Percentiles rank a stretch among this genome's conserved stretches.
phyloP scores from a whole-genome alignment of 2,329 filamentous ascomycete species.

The Metarhizium humberi region DNA sequence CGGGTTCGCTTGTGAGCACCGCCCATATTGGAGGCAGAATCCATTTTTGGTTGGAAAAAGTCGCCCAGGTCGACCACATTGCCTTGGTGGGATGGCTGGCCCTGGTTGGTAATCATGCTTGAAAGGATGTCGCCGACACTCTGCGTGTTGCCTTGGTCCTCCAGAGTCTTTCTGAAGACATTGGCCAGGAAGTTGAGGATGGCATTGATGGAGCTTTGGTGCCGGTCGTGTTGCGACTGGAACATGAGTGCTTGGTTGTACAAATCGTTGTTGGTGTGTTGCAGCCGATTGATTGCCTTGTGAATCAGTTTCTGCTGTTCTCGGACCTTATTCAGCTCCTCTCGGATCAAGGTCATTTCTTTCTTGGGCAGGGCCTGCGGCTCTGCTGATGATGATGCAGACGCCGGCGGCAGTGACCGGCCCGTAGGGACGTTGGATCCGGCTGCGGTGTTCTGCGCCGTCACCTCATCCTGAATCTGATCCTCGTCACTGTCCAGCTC shows the following conservation, averaged over 20 bases:
- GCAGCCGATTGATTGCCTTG: slow-evolving; percentile 68
- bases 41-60: slow-evolving; percentile 39
- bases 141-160: slow-evolving; percentile 59
- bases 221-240: slow-evolving; percentile 86
- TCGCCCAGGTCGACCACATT: slow-evolving; percentile 55
- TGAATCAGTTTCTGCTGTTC: slow-evolving; percentile 83
- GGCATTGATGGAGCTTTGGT: slow-evolving; percentile 98
- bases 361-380: slow-evolving; percentile 47
- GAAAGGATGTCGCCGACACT: slow-evolving; percentile 81
- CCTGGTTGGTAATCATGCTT: slow-evolving; percentile 56
- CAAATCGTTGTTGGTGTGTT: slow-evolving; percentile 78
- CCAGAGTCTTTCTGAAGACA: slow-evolving; percentile 87
- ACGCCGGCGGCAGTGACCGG: slow-evolving; percentile 25
- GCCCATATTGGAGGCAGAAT: slow-evolving; percentile 24
- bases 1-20: slow-evolving; percentile 41
- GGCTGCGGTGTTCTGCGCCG: slow-evolving; percentile 14
- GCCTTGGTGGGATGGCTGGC: slow-evolving; percentile 37
- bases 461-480: slow-evolving; percentile 47
- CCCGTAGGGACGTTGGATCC: slow-evolving; percentile 12
- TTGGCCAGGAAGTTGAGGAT: slow-evolving; percentile 95
- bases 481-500: slow-evolving; percentile 53
- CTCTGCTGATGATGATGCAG: slow-evolving; percentile 33
- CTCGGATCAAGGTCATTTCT: slow-evolving; percentile 68
- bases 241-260: slow-evolving; percentile 84
- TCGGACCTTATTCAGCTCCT: slow-evolving; percentile 73